These are phyloP conservation scores for Fraxinus dipetala DNA, from an alignment of 305 asterid genomes.

Conservation along the genomic window DNA sequence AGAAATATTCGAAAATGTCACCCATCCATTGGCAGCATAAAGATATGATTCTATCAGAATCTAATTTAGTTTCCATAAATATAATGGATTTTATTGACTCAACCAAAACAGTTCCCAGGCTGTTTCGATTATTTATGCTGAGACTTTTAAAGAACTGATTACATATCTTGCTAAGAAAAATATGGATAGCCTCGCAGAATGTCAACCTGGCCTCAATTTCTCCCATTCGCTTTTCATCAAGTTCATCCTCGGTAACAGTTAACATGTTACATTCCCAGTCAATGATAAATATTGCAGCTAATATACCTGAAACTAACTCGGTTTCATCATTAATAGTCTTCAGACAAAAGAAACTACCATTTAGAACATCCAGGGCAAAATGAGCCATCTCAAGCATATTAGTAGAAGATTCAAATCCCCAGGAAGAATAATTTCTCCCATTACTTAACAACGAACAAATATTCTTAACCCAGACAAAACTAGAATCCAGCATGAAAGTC, in stretches of 20 bases:
- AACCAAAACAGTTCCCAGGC: conserved; percentile 54
- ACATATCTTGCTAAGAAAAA: conserved; percentile 44
- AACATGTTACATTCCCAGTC: conserved; percentile 78
- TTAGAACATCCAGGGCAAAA: conserved; percentile 75
- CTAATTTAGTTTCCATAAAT: conserved; percentile 44
- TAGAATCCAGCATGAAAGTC: conserved; percentile 60
- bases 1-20: conserved; percentile 58
- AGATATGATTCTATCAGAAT: conserved; percentile 51
- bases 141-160: conserved; percentile 46
- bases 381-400: conserved; percentile 54
- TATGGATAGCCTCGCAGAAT: conserved; percentile 59
- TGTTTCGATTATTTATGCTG: conserved; percentile 33
- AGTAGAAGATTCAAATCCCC: conserved; percentile 41
- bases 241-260: conserved; percentile 39
- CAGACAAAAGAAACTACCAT: conserved; percentile 65
- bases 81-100: conserved; percentile 51
- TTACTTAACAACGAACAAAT: conserved; percentile 43
- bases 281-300: conserved; percentile 63
- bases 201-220: conserved; percentile 51
- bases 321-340: conserved; percentile 47
- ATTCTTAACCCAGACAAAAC: conserved; percentile 76
- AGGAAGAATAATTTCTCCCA: conserved; percentile 33
- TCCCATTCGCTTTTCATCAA: conserved; percentile 41
- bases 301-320: conserved; percentile 58
- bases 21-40: conserved; percentile 71